Evolutionary conservation across 2,329 filamentous ascomycete genomes (phyloP).

Genomic region (Remersonia thermophila): DNA sequence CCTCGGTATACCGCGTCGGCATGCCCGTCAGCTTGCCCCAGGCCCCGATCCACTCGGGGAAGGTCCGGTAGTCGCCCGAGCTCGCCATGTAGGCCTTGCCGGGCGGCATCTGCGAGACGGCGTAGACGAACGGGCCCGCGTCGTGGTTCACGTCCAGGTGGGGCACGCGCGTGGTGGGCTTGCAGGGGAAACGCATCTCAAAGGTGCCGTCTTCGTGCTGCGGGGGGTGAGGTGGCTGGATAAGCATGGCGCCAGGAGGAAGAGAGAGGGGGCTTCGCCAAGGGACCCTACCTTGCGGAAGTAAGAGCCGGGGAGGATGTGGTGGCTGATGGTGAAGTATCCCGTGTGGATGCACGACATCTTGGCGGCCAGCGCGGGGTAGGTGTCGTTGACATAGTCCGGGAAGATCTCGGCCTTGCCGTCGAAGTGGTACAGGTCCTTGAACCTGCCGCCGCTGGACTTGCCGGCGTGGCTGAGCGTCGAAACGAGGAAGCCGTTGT

Average conservation of each 20-base stretch:
- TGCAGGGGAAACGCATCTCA: constrained; percentile 35
- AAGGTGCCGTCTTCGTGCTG: constrained; percentile 29
- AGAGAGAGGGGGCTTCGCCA: neutral
- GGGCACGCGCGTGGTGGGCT: constrained; percentile 26
- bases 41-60: constrained; percentile 31
- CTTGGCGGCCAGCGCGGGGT: constrained; percentile 34
- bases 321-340: constrained; percentile 36
- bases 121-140: constrained; percentile 35
- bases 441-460: constrained; percentile 32
- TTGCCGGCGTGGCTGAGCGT: constrained; percentile 36
- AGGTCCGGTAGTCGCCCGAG: constrained; percentile 33
- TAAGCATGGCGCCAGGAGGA: no score
- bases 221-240: neutral
- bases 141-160: constrained; percentile 36
- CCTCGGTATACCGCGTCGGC: constrained; percentile 26
- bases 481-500: constrained; percentile 38
- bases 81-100: constrained; percentile 38
- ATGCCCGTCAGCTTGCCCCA: constrained; percentile 29
- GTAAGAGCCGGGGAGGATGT: constrained; percentile 33
- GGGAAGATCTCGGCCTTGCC: constrained; percentile 40
- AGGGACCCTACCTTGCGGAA: constrained; percentile 29
- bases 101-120: constrained; percentile 36
- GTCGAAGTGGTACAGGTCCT: constrained; percentile 41
- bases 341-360: constrained; percentile 40
- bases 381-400: constrained; percentile 29